Conservation (phyloP, 345 rosid species). For the Anastatica hierochuntica region DNA sequence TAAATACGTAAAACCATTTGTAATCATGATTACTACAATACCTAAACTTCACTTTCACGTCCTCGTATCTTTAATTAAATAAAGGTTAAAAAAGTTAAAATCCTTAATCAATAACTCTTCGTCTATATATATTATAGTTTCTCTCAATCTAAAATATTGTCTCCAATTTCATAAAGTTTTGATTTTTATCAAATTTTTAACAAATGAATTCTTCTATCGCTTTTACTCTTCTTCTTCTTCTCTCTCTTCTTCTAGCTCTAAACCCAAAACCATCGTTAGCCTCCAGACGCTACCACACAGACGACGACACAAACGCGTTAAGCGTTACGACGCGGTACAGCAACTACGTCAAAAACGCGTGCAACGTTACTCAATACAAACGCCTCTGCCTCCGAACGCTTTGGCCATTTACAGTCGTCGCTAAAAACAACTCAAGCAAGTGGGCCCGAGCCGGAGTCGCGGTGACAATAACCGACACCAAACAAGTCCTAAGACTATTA, state of each 20-base stretch:
- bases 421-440: slow-evolving; percentile 50
- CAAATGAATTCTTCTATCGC: slow-evolving; percentile 19
- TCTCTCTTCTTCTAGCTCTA: slow-evolving; percentile 7
- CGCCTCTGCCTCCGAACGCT: slow-evolving; percentile 52
- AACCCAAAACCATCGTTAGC: too few species aligned
- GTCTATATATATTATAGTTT: slow-evolving; percentile 14
- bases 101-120: too few species aligned
- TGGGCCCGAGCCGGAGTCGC: slow-evolving; percentile 91
- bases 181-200: too few species aligned
- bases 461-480: slow-evolving; percentile 50
- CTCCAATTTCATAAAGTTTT: too few species aligned
- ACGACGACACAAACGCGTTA: too few species aligned
- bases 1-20: too few species aligned
- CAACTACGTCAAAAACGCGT: slow-evolving; percentile 52
- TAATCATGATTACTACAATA: too few species aligned
- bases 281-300: neutral
- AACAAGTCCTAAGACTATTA: slow-evolving; percentile 34
- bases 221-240: slow-evolving; percentile 21
- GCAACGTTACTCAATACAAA: slow-evolving; percentile 60
- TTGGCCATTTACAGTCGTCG: slow-evolving; percentile 44
- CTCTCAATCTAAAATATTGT: neutral
- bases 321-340: too few species aligned
- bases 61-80: too few species aligned
- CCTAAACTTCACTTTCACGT: too few species aligned
- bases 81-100: too few species aligned